A percentile compares a stretch with the other conserved stretches of the same genome.
phyloP scores from a whole-genome alignment of 352 stramenopile species.

The Phytophthora litchii region DNA sequence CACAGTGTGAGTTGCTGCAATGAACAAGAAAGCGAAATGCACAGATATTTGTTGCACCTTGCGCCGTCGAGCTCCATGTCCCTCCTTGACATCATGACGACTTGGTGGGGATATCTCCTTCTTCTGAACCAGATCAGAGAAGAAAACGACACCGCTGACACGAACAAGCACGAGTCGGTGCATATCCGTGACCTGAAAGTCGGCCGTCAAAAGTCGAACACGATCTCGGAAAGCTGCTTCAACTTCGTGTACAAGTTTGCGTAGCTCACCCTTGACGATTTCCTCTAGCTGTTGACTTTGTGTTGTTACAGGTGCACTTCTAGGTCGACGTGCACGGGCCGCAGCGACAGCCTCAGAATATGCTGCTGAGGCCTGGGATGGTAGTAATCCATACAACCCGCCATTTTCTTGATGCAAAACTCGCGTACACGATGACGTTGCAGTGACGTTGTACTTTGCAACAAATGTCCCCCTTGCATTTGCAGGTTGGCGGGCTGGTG shows the following conservation, averaged over 20 bases:
- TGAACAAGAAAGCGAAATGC: not conserved
- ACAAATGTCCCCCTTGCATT: conserved; percentile 51
- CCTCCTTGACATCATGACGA: not conserved
- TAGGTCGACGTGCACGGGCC: conserved; percentile 14
- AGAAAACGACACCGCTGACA: conserved; percentile 59
- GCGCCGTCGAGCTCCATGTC: conserved; percentile 2
- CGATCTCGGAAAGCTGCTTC: conserved; percentile 46
- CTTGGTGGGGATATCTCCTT: conserved; percentile 7
- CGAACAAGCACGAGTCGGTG: conserved; percentile 63
- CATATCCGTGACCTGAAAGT: conserved; percentile 64
- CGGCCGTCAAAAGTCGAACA: conserved; percentile 52
- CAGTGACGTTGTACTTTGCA: conserved; percentile 57
- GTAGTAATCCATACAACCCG: conserved; percentile 39
- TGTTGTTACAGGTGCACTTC: conserved; percentile 21
- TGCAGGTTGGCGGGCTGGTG: conserved; percentile 31
- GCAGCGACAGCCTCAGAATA: conserved; percentile 4
- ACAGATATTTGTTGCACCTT: conserved; percentile 16
- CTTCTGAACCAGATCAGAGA: conserved; percentile 51
- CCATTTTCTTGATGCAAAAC: conserved; percentile 42
- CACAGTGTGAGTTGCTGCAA: conserved; percentile 2
- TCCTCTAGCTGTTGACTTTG: conserved; percentile 42
- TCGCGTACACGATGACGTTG: conserved; percentile 45
- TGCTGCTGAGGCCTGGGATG: conserved; percentile 16
- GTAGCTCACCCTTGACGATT: conserved; percentile 56
- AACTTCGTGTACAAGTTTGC: conserved; percentile 50